A percentile compares a stretch with the other conserved stretches of the same genome.
Conservation (phyloP, 257 asterid genomes). For the Verbena officinalis region DNA sequence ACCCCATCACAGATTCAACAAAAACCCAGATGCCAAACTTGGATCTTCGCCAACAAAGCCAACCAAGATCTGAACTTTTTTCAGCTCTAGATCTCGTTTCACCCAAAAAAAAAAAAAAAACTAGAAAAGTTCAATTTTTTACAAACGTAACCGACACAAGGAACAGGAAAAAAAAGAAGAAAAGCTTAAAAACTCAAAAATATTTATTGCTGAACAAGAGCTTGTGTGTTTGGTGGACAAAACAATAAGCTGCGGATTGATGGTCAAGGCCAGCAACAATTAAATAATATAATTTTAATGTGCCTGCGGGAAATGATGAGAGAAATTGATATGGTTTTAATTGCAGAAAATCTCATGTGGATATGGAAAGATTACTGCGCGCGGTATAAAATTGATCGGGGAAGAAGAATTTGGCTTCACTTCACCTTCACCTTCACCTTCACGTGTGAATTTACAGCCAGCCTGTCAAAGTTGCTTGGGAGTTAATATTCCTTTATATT, state of each 20-base stretch:
- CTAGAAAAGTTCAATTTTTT: not conserved
- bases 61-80: conserved; percentile 45
- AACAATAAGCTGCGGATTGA: conserved; percentile 19
- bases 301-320: not conserved
- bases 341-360: not conserved
- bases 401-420: not conserved
- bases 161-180: conserved; percentile 4
- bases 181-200: not conserved
- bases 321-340: not conserved
- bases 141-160: conserved; percentile 25
- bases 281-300: too few species aligned
- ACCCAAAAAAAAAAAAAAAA: conserved; percentile 16
- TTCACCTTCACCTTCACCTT: too few species aligned
- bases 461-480: conserved; percentile 13
- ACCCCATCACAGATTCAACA: conserved; percentile 63
- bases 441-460: conserved; percentile 28
- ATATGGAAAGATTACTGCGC: conserved; percentile 15
- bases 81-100: conserved; percentile 29
- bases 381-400: not conserved
- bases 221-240: conserved; percentile 26
- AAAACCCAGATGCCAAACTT: conserved; percentile 45
- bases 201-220: conserved; percentile 8
- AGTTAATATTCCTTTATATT: not conserved
- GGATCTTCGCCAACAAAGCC: conserved; percentile 31
- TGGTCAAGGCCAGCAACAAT: conserved; percentile 10